Conservation (phyloP, 2,329 filamentous ascomycete genomes). For the Madurella fahalii region DNA sequence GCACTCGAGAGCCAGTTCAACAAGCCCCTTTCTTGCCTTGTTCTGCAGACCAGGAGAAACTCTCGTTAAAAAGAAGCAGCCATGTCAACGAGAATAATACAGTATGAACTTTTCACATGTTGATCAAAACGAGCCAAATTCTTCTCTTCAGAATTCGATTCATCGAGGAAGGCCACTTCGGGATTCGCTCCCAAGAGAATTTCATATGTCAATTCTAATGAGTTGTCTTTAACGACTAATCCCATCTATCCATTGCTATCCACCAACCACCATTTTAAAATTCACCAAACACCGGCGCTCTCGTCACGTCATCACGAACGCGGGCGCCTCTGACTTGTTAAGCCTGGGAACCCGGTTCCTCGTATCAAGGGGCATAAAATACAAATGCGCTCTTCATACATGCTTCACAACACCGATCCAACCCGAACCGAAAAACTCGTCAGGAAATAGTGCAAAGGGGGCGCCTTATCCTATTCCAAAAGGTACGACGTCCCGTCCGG, state of each 20-base stretch:
- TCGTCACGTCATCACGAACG: neutral
- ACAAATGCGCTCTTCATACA: neutral
- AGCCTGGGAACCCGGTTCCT: neutral
- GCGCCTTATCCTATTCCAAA: neutral
- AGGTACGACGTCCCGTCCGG: too few species aligned
- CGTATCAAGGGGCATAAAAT: neutral
- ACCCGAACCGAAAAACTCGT: neutral
- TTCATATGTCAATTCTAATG: neutral
- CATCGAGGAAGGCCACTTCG: neutral
- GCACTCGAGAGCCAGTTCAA: too few species aligned
- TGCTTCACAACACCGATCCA: neutral
- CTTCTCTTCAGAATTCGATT: too few species aligned
- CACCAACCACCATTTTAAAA: neutral
- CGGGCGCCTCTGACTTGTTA: neutral
- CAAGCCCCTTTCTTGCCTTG: too few species aligned
- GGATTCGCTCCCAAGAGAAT: neutral
- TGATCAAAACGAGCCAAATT: too few species aligned
- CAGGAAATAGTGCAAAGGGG: too few species aligned
- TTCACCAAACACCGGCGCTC: neutral
- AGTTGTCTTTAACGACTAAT: neutral
- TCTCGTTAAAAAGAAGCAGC: too few species aligned
- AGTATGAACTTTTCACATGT: too few species aligned
- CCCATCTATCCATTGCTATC: neutral
- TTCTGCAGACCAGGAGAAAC: too few species aligned
- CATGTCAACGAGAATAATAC: too few species aligned